Conservation (phyloP, 495 filamentous ascomycete genomes). For the Xylaria sp. region DNA sequence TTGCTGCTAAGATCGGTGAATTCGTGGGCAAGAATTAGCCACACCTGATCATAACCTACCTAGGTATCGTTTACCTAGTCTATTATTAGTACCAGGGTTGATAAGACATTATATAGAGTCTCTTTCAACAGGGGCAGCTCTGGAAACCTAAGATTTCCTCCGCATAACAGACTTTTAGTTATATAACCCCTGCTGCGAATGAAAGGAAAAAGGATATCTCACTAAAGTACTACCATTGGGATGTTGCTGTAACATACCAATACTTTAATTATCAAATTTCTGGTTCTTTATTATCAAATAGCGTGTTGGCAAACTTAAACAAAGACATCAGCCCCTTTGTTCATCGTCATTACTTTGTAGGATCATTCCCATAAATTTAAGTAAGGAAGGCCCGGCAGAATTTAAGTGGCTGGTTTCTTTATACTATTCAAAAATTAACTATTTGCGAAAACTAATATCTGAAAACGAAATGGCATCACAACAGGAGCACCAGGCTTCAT, state of each 20-base stretch:
- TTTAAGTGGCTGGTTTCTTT: neutral
- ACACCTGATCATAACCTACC: no score
- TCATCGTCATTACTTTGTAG: neutral
- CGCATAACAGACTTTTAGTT: no score
- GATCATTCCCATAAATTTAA: neutral
- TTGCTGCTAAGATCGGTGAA: conserved; percentile 15
- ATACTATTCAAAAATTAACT: neutral
- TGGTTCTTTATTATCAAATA: neutral
- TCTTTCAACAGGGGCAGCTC: no score
- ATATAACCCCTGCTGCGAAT: no score
- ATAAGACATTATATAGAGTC: no score
- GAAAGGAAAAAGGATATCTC: no score
- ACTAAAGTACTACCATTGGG: no score
- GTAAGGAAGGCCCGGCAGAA: neutral
- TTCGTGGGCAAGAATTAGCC: conserved; percentile 20
- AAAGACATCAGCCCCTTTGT: conserved; percentile 8
- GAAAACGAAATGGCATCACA: conserved; percentile 4
- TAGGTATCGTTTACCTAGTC: no score
- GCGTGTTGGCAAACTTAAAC: neutral
- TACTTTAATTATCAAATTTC: no score
- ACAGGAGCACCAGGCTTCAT: neutral
- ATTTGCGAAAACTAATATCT: neutral
- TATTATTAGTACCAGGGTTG: no score
- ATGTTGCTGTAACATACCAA: no score
- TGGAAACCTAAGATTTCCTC: no score